A percentile compares a stretch with the other conserved stretches of the same genome.
Conservation (phyloP, 305 asterid species). For the Andrographis paniculata region DNA sequence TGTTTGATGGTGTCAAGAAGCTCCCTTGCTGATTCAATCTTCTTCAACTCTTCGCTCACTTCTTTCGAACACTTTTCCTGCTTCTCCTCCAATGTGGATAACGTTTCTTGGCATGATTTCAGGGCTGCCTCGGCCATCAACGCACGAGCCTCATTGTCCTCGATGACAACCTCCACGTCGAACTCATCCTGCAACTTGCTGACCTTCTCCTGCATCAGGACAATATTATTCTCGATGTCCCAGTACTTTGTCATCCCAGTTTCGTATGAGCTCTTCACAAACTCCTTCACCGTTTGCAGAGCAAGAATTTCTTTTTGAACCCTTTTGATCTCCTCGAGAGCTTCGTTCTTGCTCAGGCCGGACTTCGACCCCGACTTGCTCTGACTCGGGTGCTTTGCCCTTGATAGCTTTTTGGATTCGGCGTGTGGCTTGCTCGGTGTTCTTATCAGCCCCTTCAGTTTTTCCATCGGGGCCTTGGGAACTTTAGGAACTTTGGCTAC, state of each 20-base stretch:
- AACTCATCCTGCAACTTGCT: slow-evolving; percentile 64
- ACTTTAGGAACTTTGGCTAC: slow-evolving; percentile 36
- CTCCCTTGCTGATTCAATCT: slow-evolving; percentile 49
- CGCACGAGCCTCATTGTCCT: slow-evolving; percentile 72
- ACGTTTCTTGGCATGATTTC: slow-evolving; percentile 70
- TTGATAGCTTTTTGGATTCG: slow-evolving; percentile 24
- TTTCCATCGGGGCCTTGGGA: slow-evolving; percentile 56
- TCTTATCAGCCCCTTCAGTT: slow-evolving; percentile 47
- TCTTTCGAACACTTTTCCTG: slow-evolving; percentile 43
- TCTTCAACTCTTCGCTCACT: slow-evolving; percentile 49
- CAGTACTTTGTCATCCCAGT: slow-evolving; percentile 49
- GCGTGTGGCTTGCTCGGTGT: slow-evolving; percentile 40
- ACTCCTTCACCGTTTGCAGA: slow-evolving; percentile 60
- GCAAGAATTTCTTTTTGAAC: slow-evolving; percentile 52
- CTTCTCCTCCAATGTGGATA: slow-evolving; percentile 50
- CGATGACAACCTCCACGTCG: slow-evolving; percentile 48
- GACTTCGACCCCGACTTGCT: slow-evolving; percentile 28
- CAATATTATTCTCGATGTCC: slow-evolving; percentile 67
- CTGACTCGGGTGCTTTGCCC: slow-evolving; percentile 3
- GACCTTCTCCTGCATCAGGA: slow-evolving; percentile 60
- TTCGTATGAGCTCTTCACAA: slow-evolving; percentile 59
- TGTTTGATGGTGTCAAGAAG: slow-evolving; percentile 36
- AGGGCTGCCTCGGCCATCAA: slow-evolving; percentile 88
- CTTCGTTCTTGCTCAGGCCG: slow-evolving; percentile 42
- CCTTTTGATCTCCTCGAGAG: slow-evolving; percentile 51